Base-by-base conservation (phyloP, 1,284 basidiomycete genomes). In the Paramarasmius palmivorus region DNA sequence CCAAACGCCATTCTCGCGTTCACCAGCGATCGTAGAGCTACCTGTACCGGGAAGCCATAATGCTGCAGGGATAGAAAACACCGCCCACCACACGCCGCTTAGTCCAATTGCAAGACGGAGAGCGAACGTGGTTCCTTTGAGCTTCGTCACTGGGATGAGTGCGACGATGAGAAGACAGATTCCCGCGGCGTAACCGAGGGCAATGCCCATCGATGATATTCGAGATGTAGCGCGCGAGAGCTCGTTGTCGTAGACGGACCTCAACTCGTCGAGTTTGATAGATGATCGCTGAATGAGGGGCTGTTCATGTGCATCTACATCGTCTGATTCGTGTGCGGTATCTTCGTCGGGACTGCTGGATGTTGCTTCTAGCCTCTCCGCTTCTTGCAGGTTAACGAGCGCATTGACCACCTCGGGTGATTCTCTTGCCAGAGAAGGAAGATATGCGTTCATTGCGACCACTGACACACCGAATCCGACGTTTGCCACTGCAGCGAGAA, bases 371-470 rank as follows among this genome's bases (percentile, higher is more conserved):
- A 35, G 23, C 22, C 63, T 61, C 32, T 63, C 53, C 14, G 63
- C 56, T 41, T 66, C 62, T 53, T 65, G 62, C 4, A 82, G 62
- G 49, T 77, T 71, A 2, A 64, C 65, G 29, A 68, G 69, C 0
- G 79, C 75, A n/a, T 70, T 61, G 6, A 76, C 63, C 1, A 91
- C 86, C 46, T 84, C 82, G 4, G 81, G 80, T 0, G 86, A 79
- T 35, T 83, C 79, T 56, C 79, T 78, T 0, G 92, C 90, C 1
- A 95, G 76, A 0, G 74, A 76, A 0, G 93, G 93, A 4, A 97
- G 78, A 68, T 95, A 95, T 0, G 92, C 84, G 64, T 97, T 97
- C 75, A 93, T 84, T 35, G 93, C 93, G 7, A 97, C 94, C 12
- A 88, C 77, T 10, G 87, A 90, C 0, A 86, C 88, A 1, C 93